Conservation (phyloP, 805 yeast species). For the Gaillardinia entomophila region DNA sequence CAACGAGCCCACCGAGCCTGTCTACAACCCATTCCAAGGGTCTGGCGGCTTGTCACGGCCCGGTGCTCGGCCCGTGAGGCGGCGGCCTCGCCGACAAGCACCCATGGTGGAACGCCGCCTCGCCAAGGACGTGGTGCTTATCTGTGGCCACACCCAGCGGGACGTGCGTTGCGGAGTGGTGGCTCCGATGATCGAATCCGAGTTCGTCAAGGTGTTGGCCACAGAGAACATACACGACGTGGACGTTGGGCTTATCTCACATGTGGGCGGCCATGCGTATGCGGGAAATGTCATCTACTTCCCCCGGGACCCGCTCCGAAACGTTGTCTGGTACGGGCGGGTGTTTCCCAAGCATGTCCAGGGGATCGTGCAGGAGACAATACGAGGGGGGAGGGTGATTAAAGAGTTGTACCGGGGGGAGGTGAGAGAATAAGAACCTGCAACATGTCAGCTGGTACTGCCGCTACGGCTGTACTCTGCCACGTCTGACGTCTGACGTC, state of each 20-base stretch:
- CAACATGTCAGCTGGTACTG: too few species aligned
- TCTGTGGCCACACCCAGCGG: constrained; percentile 63
- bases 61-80: background rate
- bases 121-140: constrained; percentile 34
- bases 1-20: constrained; percentile 9
- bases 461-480: too few species aligned
- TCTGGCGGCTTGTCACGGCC: background rate
- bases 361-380: constrained; percentile 54
- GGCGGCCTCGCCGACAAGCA: background rate
- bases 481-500: too few species aligned
- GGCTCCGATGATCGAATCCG: constrained; percentile 53
- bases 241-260: constrained; percentile 57
- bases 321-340: constrained; percentile 67
- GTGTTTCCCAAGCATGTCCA: constrained; percentile 64
- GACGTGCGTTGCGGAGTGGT: constrained; percentile 63
- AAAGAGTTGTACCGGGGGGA: constrained; percentile 54
- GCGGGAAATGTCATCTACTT: constrained; percentile 76
- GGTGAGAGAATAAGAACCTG: too few species aligned
- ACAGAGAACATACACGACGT: constrained; percentile 21
- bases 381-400: constrained; percentile 45
- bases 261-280: constrained; percentile 81
- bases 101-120: constrained; percentile 7
- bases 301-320: constrained; percentile 29
- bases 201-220: constrained; percentile 41
- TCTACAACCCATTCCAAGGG: constrained; percentile 19